These are phyloP conservation scores for Lumnitzera racemosa DNA, from an alignment of 345 rosid species.

Conservation along the genomic window DNA sequence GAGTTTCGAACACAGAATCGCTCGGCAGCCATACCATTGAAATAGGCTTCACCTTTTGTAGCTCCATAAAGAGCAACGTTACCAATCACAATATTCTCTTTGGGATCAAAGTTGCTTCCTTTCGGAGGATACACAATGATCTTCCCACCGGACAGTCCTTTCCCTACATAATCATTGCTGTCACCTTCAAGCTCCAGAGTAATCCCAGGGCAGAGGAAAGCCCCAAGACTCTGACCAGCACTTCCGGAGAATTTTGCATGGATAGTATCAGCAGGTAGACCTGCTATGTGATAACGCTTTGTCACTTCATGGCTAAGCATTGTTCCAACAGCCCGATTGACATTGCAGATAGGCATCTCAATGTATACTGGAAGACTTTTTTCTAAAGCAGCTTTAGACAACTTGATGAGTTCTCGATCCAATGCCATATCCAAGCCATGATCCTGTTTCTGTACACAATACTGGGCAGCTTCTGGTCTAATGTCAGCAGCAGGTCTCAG, in stretches of 20 bases:
- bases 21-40: conserved; percentile 99
- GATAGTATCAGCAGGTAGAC: conserved; percentile 82
- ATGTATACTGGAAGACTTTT: conserved; percentile 80
- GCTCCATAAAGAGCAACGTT: conserved; percentile 98
- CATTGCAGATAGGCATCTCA: conserved; percentile 73
- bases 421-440: conserved; percentile 94
- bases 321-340: conserved; percentile 98
- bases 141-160: conserved; percentile 98
- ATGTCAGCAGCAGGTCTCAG: conserved; percentile 94
- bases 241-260: conserved; percentile 87
- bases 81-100: conserved; percentile 91
- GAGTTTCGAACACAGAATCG: conserved; percentile 98
- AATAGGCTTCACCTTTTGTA: conserved; percentile 83
- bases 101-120: conserved; percentile 86
- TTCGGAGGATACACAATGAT: conserved; percentile 88
- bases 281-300: conserved; percentile 68
- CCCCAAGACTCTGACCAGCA: conserved; percentile 99
- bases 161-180: conserved; percentile 93
- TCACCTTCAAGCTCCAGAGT: conserved; percentile 94
- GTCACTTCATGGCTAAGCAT: conserved; percentile 99
- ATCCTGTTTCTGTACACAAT: conserved; percentile 91
- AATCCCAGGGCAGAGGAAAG: conserved; percentile 90
- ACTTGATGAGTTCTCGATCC: conserved; percentile 62
- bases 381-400: conserved; percentile 71
- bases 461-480: conserved; percentile 91